These are phyloP conservation scores for Rosa hybrid DNA, from an alignment of 331 rosid genomes.

Conservation along the genomic window DNA sequence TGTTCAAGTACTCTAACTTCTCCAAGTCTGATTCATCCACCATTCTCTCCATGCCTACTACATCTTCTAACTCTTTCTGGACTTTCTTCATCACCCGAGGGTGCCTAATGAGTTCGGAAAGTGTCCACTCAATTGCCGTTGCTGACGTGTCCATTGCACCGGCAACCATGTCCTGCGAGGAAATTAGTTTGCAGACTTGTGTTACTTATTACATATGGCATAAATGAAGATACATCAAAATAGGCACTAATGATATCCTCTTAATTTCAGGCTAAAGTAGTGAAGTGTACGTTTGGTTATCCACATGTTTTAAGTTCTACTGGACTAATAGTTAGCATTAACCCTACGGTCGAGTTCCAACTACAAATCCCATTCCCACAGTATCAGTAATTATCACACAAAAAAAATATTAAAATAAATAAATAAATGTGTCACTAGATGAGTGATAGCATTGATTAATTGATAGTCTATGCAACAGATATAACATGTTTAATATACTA, in stretches of 20 bases:
- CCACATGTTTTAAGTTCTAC: no score
- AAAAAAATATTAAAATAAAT: no score
- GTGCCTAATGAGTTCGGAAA: conserved; percentile 50
- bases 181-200: background rate
- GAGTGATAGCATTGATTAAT: no score
- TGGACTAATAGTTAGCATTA: no score
- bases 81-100: conserved; percentile 56
- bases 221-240: background rate
- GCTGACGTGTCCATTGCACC: conserved; percentile 54
- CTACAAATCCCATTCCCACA: no score
- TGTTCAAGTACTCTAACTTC: conserved; percentile 41
- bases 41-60: conserved; percentile 49
- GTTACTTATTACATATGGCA: background rate
- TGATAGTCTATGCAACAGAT: background rate
- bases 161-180: conserved; percentile 47
- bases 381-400: no score
- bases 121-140: conserved; percentile 49
- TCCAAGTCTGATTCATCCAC: conserved; percentile 66
- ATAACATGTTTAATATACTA: no score
- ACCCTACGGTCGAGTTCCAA: no score
- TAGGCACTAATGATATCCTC: background rate
- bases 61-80: conserved; percentile 45
- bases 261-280: no score
- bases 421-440: no score
- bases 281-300: no score